phyloP scores from a whole-genome alignment of 805 yeast species.

The Blastobotrys americana region DNA sequence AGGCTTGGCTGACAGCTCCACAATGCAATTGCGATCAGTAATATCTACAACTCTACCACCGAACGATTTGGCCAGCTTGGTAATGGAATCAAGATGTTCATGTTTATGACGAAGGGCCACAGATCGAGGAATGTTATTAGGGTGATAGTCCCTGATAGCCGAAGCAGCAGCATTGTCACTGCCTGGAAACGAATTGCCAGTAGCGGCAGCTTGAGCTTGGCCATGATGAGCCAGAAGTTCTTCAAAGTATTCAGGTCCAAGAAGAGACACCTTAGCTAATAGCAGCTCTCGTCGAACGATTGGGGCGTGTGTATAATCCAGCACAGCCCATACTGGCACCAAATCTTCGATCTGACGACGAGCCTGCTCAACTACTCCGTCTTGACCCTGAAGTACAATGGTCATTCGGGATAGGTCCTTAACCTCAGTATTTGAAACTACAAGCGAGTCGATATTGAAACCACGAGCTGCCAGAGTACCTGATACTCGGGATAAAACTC shows the following conservation, averaged over 20 bases:
- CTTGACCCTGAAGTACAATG: slow-evolving; percentile 87
- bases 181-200: slow-evolving; percentile 30
- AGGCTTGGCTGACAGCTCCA: slow-evolving; percentile 92
- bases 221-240: slow-evolving; percentile 83
- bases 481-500: slow-evolving; percentile 87
- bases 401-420: slow-evolving; percentile 95
- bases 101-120: slow-evolving; percentile 94
- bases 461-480: slow-evolving; percentile 98
- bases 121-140: slow-evolving; percentile 1
- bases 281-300: slow-evolving; percentile 87
- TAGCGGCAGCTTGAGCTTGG: slow-evolving; percentile 32
- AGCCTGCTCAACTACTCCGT: slow-evolving; percentile 95
- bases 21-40: slow-evolving; percentile 86
- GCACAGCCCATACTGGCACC: slow-evolving; percentile 96
- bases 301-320: slow-evolving; percentile 86
- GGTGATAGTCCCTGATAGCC: slow-evolving; percentile 26
- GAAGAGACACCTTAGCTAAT: slow-evolving; percentile 81
- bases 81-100: slow-evolving; percentile 76
- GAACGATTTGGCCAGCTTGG: slow-evolving; percentile 72
- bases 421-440: slow-evolving; percentile 94
- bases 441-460: slow-evolving; percentile 94
- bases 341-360: slow-evolving; percentile 96
- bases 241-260: slow-evolving; percentile 98
- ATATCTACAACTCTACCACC: slow-evolving; percentile 93
- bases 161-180: background rate